Evolutionary conservation across 1,284 basidiomycete genomes (phyloP), one percentile per base, ranked within the genome.

Genomic region (Megacollybia platyphylla): DNA sequence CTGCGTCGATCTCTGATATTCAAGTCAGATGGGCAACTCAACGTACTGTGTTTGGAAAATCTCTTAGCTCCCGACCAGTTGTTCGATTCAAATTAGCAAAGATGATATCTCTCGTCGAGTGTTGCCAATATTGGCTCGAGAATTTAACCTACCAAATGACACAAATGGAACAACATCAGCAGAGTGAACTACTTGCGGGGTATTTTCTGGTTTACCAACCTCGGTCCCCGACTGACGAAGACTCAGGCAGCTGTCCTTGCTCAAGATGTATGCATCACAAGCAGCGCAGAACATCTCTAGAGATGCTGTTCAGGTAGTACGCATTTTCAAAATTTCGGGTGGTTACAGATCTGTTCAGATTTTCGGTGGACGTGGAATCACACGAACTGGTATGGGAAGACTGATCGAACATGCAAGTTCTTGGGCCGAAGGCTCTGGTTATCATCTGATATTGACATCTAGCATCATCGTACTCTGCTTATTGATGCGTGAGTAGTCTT

Each of bases 101-200:
- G 28, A 86, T 88, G 81, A 86, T 89, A 48, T 71, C 80, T 11
- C 76, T 85, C 44, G 67, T 72, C 30, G 86, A 89, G 61, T 76
- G 76, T 3, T 70, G 70, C 15, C 86, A 89, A 56, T 70, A 68
- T 37, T 89, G 86, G 84, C 62, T 89, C 15, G 86, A 91, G 63
- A 76, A 69, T 56, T 63, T 88, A 43, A 88, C 85, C 0, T 78
- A 76, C 60, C 86, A 89, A 60, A 88, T 89, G 85, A 73, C 67
- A 57, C 71, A 82, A 55, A 84, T 85, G 80, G 55, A 46, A 35
- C 61, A 63, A 43, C 60, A 57, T 36, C 51, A 66, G 37, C 64
- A 67, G 45, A 57, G 64, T 3, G 47, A 48, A 13, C 51, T 59
- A 28, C 60, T 75, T 27, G 72, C 71, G 4, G 71, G 71, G 71